A percentile compares a stretch with the other conserved stretches of the same genome.
Evolutionary conservation across 2,329 filamentous ascomycete genomes (phyloP).

Genomic region (Onygena corvina): DNA sequence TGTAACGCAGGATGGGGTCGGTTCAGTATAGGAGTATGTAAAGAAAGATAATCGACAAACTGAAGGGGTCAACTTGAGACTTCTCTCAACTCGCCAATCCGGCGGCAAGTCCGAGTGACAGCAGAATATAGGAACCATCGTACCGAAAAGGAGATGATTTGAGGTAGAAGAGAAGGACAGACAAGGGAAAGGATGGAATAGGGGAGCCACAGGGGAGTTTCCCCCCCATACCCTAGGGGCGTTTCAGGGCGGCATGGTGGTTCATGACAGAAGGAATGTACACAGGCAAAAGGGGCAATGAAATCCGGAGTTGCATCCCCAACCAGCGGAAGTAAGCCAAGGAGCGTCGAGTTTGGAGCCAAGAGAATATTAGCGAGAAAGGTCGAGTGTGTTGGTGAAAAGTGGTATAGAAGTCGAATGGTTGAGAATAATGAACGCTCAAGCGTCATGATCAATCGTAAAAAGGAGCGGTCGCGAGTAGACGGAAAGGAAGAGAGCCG

Average conservation of each 20-base stretch:
- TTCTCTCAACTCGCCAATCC: not conserved
- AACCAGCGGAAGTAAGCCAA: not conserved
- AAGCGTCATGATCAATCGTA: slow-evolving; percentile 2
- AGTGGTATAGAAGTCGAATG: not conserved
- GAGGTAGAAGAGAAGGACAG: slow-evolving; percentile 18
- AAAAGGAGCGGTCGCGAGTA: not conserved
- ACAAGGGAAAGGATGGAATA: slow-evolving; percentile 12
- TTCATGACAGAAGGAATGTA: slow-evolving; percentile 6
- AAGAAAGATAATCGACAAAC: not conserved
- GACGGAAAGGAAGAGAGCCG: not conserved
- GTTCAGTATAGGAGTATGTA: not conserved
- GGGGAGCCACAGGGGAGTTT: slow-evolving; percentile 3
- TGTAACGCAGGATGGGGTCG: not conserved
- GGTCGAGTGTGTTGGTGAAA: not conserved
- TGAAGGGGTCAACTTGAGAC: not conserved
- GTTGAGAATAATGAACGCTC: slow-evolving; percentile 13
- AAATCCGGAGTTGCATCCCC: not conserved
- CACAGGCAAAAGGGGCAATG: not conserved
- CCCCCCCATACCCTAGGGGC: slow-evolving; percentile 29
- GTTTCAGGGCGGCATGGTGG: slow-evolving; percentile 26
- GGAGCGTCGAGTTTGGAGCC: slow-evolving; percentile 19
- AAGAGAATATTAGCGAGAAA: slow-evolving; percentile 19
- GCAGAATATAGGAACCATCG: slow-evolving; percentile 13
- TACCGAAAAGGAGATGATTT: not conserved
- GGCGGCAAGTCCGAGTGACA: not conserved